Evolutionary conservation across 2,329 filamentous ascomycete genomes (phyloP).

Genomic region (Fusarium poae): DNA sequence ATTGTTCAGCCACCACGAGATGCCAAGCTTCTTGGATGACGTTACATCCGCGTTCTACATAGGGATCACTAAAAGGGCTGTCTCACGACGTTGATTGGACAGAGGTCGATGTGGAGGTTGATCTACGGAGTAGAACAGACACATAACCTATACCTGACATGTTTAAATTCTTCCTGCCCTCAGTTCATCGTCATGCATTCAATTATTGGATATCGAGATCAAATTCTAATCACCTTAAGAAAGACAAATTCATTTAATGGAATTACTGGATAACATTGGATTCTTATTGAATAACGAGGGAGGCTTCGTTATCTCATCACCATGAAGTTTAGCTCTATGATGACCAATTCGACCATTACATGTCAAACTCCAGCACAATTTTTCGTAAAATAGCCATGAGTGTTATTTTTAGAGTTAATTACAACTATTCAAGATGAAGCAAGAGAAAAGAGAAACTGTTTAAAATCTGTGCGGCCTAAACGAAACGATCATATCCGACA

Average conservation of each 20-base stretch:
- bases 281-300: no score
- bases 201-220: background rate
- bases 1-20: background rate
- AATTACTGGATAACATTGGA: background rate
- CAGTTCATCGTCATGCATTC: accelerated
- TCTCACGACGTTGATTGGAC: background rate
- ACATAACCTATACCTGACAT: background rate
- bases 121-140: background rate
- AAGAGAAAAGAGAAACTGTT: background rate
- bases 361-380: background rate
- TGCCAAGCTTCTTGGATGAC: background rate
- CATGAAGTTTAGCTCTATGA: no score
- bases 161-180: background rate
- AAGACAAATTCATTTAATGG: no score
- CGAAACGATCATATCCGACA: background rate
- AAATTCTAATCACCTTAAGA: no score
- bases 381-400: background rate
- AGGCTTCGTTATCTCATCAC: no score
- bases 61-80: background rate
- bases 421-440: no score
- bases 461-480: background rate
- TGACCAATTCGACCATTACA: no score
- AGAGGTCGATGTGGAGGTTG: background rate
- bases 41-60: background rate
- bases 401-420: background rate